Evolutionary conservation across 2,329 filamentous ascomycete genomes (phyloP), one percentile per base, ranked within the genome.

Genomic region (Penicillium hordei): DNA sequence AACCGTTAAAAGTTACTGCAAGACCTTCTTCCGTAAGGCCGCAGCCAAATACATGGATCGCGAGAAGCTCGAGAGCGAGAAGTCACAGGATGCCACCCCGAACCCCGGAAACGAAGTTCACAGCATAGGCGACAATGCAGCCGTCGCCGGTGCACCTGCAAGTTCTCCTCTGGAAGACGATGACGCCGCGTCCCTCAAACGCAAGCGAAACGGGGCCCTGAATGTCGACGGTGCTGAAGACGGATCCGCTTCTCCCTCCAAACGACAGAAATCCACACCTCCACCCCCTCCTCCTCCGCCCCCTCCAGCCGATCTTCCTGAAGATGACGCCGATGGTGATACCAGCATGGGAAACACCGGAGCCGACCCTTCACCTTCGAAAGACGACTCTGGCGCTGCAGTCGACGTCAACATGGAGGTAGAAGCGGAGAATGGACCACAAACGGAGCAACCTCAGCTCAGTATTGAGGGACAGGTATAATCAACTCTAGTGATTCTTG

Each of bases 1-100:
- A 70, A 91, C 92, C 62, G 85, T 97, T 58, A 96, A 91, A 76
- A 87, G 85, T 57, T 91, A 89, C 70, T 91, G 93, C 57, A 88
- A 89, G 61, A 88, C 92, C 50, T 97, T 89, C 73, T 88, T 97
- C 69, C 90, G 95, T 59, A 93, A 91, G 70, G 93, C 91, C 0
- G 87, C 93, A 2, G 81, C 83, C 55, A 95, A 96, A 76, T 91
- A 89, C 67, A 81, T 79, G 60, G 86, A 82, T 60, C 83, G 86
- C 61, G 87, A 93, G 63, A 86, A 86, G 72, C 83, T 83, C 60
- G 89, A 86, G 69, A 78, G 80, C 1, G 81, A 80, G 62, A 77
- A 72, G 64, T 77, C 72, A 59, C 65, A 55, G 67, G 67, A 52
- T 61, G 64, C 29, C 67, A 65, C 62, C 31, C 60, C 60, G 6